Base-by-base conservation (phyloP, 139 green algal species). In the Chlorella ohadii region DNA sequence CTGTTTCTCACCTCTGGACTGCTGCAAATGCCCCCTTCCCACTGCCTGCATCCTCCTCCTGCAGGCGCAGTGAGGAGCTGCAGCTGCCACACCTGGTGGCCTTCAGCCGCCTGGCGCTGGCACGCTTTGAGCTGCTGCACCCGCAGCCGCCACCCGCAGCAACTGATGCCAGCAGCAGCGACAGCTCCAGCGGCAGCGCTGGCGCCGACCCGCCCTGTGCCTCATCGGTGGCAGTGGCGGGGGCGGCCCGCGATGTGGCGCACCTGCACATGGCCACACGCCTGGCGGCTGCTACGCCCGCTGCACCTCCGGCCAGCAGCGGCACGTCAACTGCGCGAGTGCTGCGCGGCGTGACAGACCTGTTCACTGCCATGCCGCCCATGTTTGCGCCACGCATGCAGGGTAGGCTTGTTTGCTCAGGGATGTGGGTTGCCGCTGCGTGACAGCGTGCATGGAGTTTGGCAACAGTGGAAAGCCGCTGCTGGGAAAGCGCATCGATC, bases 81-180 rank as follows among this genome's bases (percentile, higher is more conserved):
- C 77, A 84, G 28, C 55, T 89, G 66, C 92, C 92, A 4, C 90
- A 94, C 83, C 87, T 95, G 34, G 82, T 78, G 36, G 89, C 83
- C 19, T 93, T 86, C 59, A 85, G 87, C 19, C 84, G 78, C 13
- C 87, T 95, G 72, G 81, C 84, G 15, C 76, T 93, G 27, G 90
- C 91, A 16, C 55, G 86, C 31, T 89, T 91, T 61, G 57, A 82
- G 17, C 73, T 94, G 74, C 67, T 88, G 81, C 86, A 93, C 84
- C 83, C 85, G 11, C 41, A 84, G n/a, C 72, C 55, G 56, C 27
- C 77, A 5, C 74, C 66, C 12, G 67, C 41, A 38, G 57, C 67
- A 11, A 56, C 17, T 16, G 38, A 57, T 34, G 36, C 27, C 28
- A 47, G 44, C 72, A 16, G 77, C 70, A n/a, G 47, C 31, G 17